These are phyloP conservation scores for Rosa persica DNA, from an alignment of 306 rosid species.

Conservation along the genomic window DNA sequence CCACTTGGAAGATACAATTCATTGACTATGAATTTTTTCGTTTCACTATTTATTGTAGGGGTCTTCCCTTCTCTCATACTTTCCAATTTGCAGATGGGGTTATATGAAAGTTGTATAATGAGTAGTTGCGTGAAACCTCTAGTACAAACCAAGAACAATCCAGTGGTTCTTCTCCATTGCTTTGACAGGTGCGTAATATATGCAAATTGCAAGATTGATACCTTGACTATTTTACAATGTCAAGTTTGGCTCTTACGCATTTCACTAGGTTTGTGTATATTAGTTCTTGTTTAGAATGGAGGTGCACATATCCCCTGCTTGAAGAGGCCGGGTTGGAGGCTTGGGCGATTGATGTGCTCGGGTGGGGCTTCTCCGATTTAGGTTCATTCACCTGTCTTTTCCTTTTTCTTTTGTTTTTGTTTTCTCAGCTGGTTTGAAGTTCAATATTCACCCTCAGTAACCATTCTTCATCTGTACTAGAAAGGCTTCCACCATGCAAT, in stretches of 20 bases:
- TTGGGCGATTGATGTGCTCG: slow-evolving; percentile 96
- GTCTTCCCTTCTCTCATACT: neutral
- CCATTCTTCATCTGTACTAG: slow-evolving; percentile 39
- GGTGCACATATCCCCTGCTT: slow-evolving; percentile 73
- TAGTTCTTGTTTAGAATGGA: slow-evolving; percentile 98
- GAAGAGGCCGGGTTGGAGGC: slow-evolving; percentile 85
- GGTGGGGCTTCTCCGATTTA: slow-evolving; percentile 98
- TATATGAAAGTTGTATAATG: slow-evolving; percentile 59
- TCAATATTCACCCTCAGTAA: slow-evolving; percentile 3
- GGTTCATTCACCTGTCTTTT: slow-evolving; percentile 44
- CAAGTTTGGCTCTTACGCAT: slow-evolving; percentile 22
- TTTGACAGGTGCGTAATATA: slow-evolving; percentile 70
- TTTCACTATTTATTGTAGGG: neutral
- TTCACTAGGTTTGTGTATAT: slow-evolving; percentile 24
- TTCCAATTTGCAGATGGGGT: slow-evolving; percentile 50
- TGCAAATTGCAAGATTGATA: slow-evolving; percentile 8
- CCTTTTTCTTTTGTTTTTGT: neutral
- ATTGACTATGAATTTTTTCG: neutral
- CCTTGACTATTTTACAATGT: neutral
- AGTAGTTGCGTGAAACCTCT: slow-evolving; percentile 86
- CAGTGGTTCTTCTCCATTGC: slow-evolving; percentile 86
- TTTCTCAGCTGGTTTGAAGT: neutral
- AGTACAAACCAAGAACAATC: slow-evolving; percentile 55
- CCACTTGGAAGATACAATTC: neutral
- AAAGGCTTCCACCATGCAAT: slow-evolving; percentile 68